Evolutionary conservation across 73 alveolate species (phyloP).

Genomic region (Vitrella brassicaformis): DNA sequence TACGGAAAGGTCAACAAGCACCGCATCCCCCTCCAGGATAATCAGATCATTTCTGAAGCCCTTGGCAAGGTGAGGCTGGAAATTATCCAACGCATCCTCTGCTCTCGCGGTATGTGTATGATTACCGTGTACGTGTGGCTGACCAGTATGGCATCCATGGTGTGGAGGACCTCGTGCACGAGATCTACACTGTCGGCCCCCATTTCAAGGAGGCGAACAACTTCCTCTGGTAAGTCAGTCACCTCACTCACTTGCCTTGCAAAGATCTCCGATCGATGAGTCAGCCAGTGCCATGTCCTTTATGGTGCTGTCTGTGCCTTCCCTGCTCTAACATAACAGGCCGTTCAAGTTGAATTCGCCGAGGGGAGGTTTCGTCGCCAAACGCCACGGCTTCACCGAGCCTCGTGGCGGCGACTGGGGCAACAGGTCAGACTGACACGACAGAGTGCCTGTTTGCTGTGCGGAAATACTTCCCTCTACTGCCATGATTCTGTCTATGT

Average conservation of each 20-base stretch:
- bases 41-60: slow-evolving; percentile 66
- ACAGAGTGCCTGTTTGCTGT: too few species aligned
- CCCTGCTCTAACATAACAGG: too few species aligned
- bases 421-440: slow-evolving; percentile 63
- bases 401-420: slow-evolving; percentile 78
- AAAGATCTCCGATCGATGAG: too few species aligned
- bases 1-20: slow-evolving; percentile 67
- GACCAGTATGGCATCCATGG: slow-evolving; percentile 71
- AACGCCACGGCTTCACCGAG: slow-evolving; percentile 67
- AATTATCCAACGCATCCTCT: too few species aligned
- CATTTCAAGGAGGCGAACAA: slow-evolving; percentile 82
- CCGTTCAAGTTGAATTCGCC: slow-evolving; percentile 81
- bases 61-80: slow-evolving; percentile 40
- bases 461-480: too few species aligned
- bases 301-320: too few species aligned
- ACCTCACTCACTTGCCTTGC: too few species aligned
- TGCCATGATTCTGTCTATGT: too few species aligned
- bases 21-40: slow-evolving; percentile 76
- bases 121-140: neutral
- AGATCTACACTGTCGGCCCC: slow-evolving; percentile 78
- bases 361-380: slow-evolving; percentile 67
- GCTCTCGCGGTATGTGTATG: neutral
- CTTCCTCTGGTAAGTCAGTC: slow-evolving; percentile 90
- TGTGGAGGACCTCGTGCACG: slow-evolving; percentile 88
- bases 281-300: too few species aligned